Evolutionary conservation across 1,139 yeast species (phyloP), one percentile per base, ranked within the genome.

Genomic region (Lodderomyces pseudojiufengensis): DNA sequence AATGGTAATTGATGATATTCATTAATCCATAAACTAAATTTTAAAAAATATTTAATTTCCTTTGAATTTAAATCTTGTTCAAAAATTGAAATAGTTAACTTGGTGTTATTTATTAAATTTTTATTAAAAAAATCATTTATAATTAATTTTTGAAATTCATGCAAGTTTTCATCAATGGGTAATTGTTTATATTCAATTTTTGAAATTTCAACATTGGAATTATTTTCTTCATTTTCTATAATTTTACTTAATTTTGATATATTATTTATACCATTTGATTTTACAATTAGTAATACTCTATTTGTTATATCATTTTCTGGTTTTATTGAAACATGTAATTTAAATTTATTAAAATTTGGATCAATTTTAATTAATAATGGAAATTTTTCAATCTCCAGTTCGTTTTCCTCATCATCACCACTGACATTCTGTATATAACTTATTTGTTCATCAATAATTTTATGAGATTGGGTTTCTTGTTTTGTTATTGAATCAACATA

Each of bases 11-110:
- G 3, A 10, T 23, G 34, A n/a, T 31, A 29, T 26, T 46, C 43
- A 35, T 59, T 57, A 3, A 65, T 40, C 66, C 66, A 65, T 4
- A 64, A 33, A 24, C 54, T 50, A 40, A 64, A 61, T 22, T 54
- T 52, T 34, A 64, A 56, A 23, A 60, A 42, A 33, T 50, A 56
- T 2, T 25, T 26, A 35, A 57, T 56, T 6, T 47, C 47, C 14
- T 48, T 42, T 2, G 40, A 38, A 2, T 14, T 20, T 5, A 48
- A 41, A 31, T 59, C 57, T 9, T 44, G 46, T 34, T 55, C 62
- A 61, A 67, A 65, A 9, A 63, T 29, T n/a, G 57, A 55, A 1
- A 64, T 46, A 27, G 55, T 55, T 32, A 66, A 33, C n/a, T 46
- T 44, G 12, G 45, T 49, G 32, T 52, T 46, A 26, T 49, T 49